Conservation (phyloP, 2,329 filamentous ascomycete genomes). For the Ceratocystis albifundus region DNA sequence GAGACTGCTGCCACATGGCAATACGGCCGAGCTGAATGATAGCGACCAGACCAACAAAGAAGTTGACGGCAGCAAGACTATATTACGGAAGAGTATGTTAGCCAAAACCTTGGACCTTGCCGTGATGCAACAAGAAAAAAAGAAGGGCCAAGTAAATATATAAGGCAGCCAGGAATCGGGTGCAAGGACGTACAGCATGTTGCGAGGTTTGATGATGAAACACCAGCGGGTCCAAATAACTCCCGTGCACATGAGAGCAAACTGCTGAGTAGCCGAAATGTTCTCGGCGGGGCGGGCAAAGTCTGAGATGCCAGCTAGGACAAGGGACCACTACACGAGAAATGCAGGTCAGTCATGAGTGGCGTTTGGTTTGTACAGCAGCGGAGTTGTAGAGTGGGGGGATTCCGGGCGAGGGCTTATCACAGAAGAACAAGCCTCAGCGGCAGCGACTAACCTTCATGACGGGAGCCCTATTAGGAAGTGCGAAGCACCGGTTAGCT, state of each 20-base stretch:
- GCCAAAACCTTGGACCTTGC: neutral
- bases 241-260: constrained; percentile 78
- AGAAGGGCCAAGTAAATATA: no score
- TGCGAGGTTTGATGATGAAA: constrained; percentile 88
- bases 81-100: constrained; percentile 9
- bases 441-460: constrained; percentile 52
- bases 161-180: neutral
- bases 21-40: constrained; percentile 73
- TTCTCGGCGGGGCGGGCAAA: constrained; percentile 83
- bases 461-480: constrained; percentile 61
- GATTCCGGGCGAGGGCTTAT: neutral
- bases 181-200: constrained; percentile 57
- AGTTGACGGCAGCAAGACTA: constrained; percentile 89
- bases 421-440: neutral
- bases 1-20: constrained; percentile 48
- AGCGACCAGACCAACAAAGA: constrained; percentile 87
- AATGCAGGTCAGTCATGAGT: neutral
- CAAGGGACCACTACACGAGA: constrained; percentile 63
- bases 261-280: constrained; percentile 87
- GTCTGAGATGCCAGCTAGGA: constrained; percentile 84
- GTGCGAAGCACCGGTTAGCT: neutral
- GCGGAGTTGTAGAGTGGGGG: neutral
- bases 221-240: constrained; percentile 99
- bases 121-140: no score
- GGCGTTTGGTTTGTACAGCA: neutral